A percentile compares a stretch with the other conserved stretches of the same genome.
phyloP scores from a whole-genome alignment of 441 rosid genomes.

The Viola pubescens region DNA sequence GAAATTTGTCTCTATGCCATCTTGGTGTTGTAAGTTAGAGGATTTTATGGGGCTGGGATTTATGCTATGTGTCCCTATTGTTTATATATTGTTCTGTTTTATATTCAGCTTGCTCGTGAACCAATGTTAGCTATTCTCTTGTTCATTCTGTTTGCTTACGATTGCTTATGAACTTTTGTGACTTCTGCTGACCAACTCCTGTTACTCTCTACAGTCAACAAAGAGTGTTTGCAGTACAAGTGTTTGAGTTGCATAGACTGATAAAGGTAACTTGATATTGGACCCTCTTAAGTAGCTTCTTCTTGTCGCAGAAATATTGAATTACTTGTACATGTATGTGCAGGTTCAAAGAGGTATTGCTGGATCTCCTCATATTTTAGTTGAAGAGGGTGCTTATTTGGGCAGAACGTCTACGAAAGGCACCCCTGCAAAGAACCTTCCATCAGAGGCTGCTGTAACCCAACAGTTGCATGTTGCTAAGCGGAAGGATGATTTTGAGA shows the following conservation, averaged over 20 bases:
- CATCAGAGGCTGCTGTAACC: conserved; percentile 29
- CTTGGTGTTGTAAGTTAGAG: conserved; percentile 16
- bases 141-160: conserved; percentile 6
- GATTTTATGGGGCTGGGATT: conserved; percentile 13
- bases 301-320: conserved; percentile 9
- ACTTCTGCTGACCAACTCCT: conserved; percentile 26
- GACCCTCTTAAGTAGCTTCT: background rate
- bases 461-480: conserved; percentile 34
- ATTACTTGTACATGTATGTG: conserved; percentile 15
- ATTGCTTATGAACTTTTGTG: conserved; percentile 7
- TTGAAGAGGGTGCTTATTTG: conserved; percentile 37
- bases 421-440: conserved; percentile 34
- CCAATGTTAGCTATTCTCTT: conserved; percentile 3
- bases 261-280: conserved; percentile 55
- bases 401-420: conserved; percentile 34
- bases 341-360: conserved; percentile 83
- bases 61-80: background rate
- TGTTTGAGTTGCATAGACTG: conserved; percentile 79
- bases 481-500: conserved; percentile 32
- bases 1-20: conserved; percentile 7
- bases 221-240: conserved; percentile 78
- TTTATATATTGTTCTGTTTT: conserved; percentile 2
- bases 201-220: conserved; percentile 69
- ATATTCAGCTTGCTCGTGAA: conserved; percentile 9
- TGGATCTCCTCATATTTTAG: conserved; percentile 55